Evolutionary conservation across 2,329 filamentous ascomycete genomes (phyloP).

Genomic region (Fusarium guadeloupense): DNA sequence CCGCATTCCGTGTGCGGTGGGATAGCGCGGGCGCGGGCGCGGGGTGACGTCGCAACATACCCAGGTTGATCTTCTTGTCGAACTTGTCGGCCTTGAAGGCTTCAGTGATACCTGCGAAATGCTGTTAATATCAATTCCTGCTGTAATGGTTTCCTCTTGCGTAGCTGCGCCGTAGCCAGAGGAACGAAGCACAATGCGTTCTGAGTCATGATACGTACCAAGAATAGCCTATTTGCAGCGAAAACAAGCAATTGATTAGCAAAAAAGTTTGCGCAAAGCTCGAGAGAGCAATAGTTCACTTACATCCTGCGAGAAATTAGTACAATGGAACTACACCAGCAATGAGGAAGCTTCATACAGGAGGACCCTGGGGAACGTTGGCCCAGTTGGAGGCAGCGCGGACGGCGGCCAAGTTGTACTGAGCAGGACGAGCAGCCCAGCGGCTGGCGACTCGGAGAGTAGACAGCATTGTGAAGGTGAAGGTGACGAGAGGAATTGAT

Average conservation of each 20-base stretch:
- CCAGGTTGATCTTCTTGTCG: slow-evolving; percentile 96
- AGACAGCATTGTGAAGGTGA: slow-evolving; percentile 61
- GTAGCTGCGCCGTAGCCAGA: slow-evolving; percentile 10
- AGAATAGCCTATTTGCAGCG: slow-evolving; percentile 72
- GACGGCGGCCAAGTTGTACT: slow-evolving; percentile 50
- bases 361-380: slow-evolving; percentile 91
- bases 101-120: slow-evolving; percentile 83
- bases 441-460: slow-evolving; percentile 63
- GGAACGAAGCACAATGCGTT: slow-evolving; percentile 34
- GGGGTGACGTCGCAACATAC: slow-evolving; percentile 57
- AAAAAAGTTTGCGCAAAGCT: slow-evolving; percentile 28
- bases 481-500: slow-evolving; percentile 19
- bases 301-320: slow-evolving; percentile 50
- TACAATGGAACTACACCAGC: slow-evolving; percentile 22
- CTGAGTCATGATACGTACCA: slow-evolving; percentile 57
- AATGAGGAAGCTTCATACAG: slow-evolving; percentile 67
- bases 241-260: slow-evolving; percentile 38
- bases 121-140: slow-evolving; percentile 36
- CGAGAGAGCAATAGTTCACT: slow-evolving; percentile 36
- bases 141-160: slow-evolving; percentile 21
- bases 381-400: slow-evolving; percentile 84
- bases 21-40: slow-evolving; percentile 2
- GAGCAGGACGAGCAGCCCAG: slow-evolving; percentile 55
- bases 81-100: slow-evolving; percentile 98
- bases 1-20: slow-evolving; percentile 3